phyloP scores from a whole-genome alignment of 306 rosid genomes.

The Trichosanthes cucumerina region DNA sequence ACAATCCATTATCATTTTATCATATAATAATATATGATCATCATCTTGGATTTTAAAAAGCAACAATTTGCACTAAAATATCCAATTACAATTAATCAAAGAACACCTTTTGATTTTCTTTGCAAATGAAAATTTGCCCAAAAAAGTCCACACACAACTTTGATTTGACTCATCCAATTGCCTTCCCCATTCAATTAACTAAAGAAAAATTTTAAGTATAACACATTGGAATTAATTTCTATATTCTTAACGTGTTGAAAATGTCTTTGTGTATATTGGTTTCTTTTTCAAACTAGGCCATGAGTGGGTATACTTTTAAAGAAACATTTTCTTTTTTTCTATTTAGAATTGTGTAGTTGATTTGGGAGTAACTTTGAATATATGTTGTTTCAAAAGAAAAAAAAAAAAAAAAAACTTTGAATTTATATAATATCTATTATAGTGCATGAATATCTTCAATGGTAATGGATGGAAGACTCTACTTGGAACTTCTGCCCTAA shows the following conservation, averaged over 20 bases:
- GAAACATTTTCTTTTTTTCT: not conserved
- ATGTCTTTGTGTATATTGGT: not conserved
- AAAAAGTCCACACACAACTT: not conserved
- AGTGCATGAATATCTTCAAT: too few relatives aligned
- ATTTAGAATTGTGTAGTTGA: not conserved
- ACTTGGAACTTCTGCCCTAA: too few relatives aligned
- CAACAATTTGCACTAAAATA: not conserved
- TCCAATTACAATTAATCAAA: not conserved
- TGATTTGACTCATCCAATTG: not conserved
- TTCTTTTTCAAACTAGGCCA: not conserved
- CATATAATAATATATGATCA: not conserved
- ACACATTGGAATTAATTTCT: not conserved
- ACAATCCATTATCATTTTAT: not conserved
- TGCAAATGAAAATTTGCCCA: not conserved
- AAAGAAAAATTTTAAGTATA: not conserved
- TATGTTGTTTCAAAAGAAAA: not conserved
- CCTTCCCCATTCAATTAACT: not conserved
- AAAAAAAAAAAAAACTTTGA: too few relatives aligned
- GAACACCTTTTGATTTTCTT: not conserved
- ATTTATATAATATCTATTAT: too few relatives aligned
- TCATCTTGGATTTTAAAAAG: not conserved
- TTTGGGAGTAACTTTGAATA: not conserved
- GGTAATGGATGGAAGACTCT: too few relatives aligned
- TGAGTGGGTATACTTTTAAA: not conserved
- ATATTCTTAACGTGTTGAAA: conserved; percentile 8